Conservation (phyloP, 73 alveolate genomes). For the Blepharisma stoltei region DNA sequence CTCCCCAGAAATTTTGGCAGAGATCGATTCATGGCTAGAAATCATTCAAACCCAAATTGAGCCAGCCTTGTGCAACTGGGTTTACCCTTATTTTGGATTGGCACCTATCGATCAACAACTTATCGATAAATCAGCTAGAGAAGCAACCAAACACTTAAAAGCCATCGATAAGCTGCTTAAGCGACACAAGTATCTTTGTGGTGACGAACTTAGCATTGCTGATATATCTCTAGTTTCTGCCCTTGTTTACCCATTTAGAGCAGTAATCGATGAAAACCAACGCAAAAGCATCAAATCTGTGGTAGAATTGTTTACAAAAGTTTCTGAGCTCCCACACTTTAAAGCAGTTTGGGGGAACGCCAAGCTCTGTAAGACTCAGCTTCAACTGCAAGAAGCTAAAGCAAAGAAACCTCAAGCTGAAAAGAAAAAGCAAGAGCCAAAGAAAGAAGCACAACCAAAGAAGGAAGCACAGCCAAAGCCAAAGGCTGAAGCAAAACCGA, state of each 20-base stretch:
- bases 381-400: conserved; percentile 37
- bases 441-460: conserved; percentile 48
- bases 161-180: conserved; percentile 63
- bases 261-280: conserved; percentile 58
- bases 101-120: conserved; percentile 51
- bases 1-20: conserved; percentile 38
- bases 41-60: conserved; percentile 54
- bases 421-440: conserved; percentile 45
- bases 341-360: conserved; percentile 65
- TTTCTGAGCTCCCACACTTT: conserved; percentile 66
- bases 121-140: conserved; percentile 41
- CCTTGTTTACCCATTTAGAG: conserved; percentile 59
- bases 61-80: conserved; percentile 44
- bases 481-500: conserved; percentile 25
- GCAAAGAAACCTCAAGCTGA: conserved; percentile 36
- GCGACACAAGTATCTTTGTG: conserved; percentile 67
- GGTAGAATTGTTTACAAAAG: conserved; percentile 56
- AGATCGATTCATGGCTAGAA: conserved; percentile 69
- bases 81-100: conserved; percentile 72
- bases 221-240: conserved; percentile 72
- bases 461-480: conserved; percentile 48
- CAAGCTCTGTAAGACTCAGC: conserved; percentile 51
- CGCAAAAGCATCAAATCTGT: conserved; percentile 67
- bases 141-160: conserved; percentile 48
- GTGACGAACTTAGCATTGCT: conserved; percentile 85